Evolutionary conservation across 2,329 filamentous ascomycete genomes (phyloP).

Genomic region (Fusarium continuum): DNA sequence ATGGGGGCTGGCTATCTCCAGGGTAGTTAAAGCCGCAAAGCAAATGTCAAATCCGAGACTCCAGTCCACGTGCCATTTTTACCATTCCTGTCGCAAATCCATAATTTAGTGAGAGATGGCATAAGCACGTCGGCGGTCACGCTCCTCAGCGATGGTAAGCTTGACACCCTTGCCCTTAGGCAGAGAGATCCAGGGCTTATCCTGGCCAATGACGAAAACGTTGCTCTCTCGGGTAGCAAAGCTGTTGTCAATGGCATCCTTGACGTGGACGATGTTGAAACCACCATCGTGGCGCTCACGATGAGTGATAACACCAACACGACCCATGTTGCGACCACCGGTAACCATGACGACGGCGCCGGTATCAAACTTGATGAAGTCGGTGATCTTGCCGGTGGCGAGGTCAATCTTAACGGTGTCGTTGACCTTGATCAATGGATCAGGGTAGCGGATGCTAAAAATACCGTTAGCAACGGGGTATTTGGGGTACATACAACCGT

Average conservation of each 20-base stretch:
- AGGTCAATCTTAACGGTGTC: conserved; percentile 99
- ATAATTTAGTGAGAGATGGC: conserved; percentile 60
- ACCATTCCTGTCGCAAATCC: conserved; percentile 37
- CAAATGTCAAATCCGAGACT: conserved; percentile 55
- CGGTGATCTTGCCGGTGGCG: conserved; percentile 94
- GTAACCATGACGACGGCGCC: conserved; percentile 98
- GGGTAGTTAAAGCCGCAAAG: conserved; percentile 45
- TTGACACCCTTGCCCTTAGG: conserved; percentile 99
- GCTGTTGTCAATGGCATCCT: conserved; percentile 99
- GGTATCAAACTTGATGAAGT: conserved; percentile 99
- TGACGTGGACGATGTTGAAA: conserved; percentile 99
- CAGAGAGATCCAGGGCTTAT: conserved; percentile 99
- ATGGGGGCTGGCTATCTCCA: conserved; percentile 49
- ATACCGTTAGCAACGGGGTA: conserved; percentile 52
- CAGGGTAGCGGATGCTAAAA: conserved; percentile 95
- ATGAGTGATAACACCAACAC: conserved; percentile 99
- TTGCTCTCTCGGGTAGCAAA: conserved; percentile 99
- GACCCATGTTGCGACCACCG: conserved; percentile 99
- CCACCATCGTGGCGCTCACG: conserved; percentile 99
- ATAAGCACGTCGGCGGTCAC: conserved; percentile 90
- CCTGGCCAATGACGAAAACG: conserved; percentile 98
- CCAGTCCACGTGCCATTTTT: conserved; percentile 52
- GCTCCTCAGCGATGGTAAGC: conserved; percentile 98
- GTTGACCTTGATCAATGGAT: conserved; percentile 99
- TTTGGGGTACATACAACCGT: conserved; percentile 63